phyloP scores from a whole-genome alignment of 2,329 filamentous ascomycete species.

The Rhinocladiella similis region DNA sequence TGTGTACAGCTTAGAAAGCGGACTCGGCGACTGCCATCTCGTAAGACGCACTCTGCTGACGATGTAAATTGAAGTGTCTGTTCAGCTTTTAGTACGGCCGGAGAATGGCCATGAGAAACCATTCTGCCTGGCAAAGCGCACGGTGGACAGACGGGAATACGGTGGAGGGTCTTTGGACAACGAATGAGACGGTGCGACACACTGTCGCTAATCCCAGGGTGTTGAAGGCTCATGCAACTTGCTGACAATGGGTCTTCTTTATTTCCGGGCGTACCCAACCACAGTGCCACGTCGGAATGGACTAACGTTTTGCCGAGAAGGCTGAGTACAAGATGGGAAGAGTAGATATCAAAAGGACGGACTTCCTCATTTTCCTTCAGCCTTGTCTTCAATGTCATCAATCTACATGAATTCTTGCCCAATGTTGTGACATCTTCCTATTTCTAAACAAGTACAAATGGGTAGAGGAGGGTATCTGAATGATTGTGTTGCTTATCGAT shows the following conservation, averaged over 20 bases:
- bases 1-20: background rate
- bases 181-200: background rate
- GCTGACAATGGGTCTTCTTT: slow-evolving; percentile 19
- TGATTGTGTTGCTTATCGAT: too few relatives aligned
- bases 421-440: too few relatives aligned
- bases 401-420: too few relatives aligned
- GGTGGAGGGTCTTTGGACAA: background rate
- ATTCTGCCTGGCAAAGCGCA: background rate
- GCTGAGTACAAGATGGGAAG: too few relatives aligned
- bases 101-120: background rate
- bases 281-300: slow-evolving; percentile 24
- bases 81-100: too few relatives aligned
- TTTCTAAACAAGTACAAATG: too few relatives aligned
- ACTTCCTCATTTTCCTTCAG: too few relatives aligned
- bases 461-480: too few relatives aligned
- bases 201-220: background rate
- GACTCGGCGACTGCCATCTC: background rate
- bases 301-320: slow-evolving; percentile 10
- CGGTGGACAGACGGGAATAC: background rate
- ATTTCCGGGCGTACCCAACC: slow-evolving; percentile 20
- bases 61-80: too few relatives aligned
- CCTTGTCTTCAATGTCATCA: too few relatives aligned
- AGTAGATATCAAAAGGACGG: too few relatives aligned
- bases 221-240: slow-evolving; percentile 30
- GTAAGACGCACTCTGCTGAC: background rate